A percentile compares a stretch with the other conserved stretches of the same genome.
Conservation (phyloP, 2,329 filamentous ascomycete genomes). For the Verticillium alfalfae region DNA sequence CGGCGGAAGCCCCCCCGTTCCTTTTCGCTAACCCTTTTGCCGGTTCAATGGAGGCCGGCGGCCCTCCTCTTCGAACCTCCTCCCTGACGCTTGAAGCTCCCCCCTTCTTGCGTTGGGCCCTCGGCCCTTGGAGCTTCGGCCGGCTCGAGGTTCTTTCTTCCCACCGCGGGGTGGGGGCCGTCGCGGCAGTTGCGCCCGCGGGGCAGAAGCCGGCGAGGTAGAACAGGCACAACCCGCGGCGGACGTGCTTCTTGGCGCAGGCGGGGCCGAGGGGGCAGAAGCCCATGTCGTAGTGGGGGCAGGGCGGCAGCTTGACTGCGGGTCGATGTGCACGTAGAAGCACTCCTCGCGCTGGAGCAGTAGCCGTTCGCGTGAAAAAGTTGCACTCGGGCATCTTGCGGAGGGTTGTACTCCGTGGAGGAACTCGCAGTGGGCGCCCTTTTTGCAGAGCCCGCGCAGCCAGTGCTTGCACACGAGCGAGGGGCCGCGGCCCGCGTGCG, state of each 20-base stretch:
- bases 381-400: slow-evolving; percentile 98
- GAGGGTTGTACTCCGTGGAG: slow-evolving; percentile 97
- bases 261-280: slow-evolving; percentile 88
- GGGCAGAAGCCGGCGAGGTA: slow-evolving; percentile 96
- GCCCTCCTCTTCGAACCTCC: slow-evolving; percentile 28
- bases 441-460: slow-evolving; percentile 95
- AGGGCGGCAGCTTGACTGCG: slow-evolving; percentile 71
- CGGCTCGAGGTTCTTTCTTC: slow-evolving; percentile 73
- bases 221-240: slow-evolving; percentile 73
- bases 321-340: slow-evolving; percentile 84
- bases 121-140: slow-evolving; percentile 65
- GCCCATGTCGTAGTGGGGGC: slow-evolving; percentile 87
- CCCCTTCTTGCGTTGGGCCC: slow-evolving; percentile 44
- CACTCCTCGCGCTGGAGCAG: slow-evolving; percentile 96
- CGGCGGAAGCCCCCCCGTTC: slow-evolving; percentile 7
- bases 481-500: slow-evolving; percentile 78
- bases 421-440: slow-evolving; percentile 95
- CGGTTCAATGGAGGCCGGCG: slow-evolving; percentile 20
- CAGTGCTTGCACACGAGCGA: slow-evolving; percentile 98
- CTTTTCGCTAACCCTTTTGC: slow-evolving; percentile 30
- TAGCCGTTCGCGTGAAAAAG: slow-evolving; percentile 92
- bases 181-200: slow-evolving; percentile 69
- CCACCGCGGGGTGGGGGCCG: slow-evolving; percentile 82
- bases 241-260: slow-evolving; percentile 85
- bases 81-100: slow-evolving; percentile 33